A percentile compares a stretch with the other conserved stretches of the same genome.
phyloP scores from a whole-genome alignment of 1,284 basidiomycete species.

The Cerioporus squamosus region DNA sequence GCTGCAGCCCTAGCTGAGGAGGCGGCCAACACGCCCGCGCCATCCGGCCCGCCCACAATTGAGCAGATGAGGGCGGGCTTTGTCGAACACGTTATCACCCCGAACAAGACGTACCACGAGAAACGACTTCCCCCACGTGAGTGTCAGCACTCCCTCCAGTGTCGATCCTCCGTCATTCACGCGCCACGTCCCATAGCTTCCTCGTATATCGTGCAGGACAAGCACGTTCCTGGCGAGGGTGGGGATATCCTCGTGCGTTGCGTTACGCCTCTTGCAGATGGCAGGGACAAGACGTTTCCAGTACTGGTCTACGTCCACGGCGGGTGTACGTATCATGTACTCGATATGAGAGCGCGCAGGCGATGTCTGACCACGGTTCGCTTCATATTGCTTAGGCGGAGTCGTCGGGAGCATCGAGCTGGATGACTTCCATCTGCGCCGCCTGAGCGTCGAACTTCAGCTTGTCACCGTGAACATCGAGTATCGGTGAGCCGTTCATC shows the following conservation, averaged over 20 bases:
- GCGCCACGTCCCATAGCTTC: not conserved
- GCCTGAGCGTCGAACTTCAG: slow-evolving; percentile 23
- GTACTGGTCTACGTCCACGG: slow-evolving; percentile 15
- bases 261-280: not conserved
- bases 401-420: slow-evolving; percentile 15
- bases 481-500: slow-evolving; percentile 17
- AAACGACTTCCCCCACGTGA: not conserved
- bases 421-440: slow-evolving; percentile 24
- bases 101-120: not conserved
- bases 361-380: not conserved
- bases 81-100: not conserved
- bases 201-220: not conserved
- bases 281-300: slow-evolving; percentile 6
- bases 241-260: slow-evolving; percentile 4
- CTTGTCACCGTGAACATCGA: slow-evolving; percentile 27
- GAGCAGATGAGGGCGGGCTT: not conserved
- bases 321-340: not conserved
- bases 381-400: slow-evolving; percentile 12
- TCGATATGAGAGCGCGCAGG: too few species aligned
- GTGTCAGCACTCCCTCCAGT: not conserved
- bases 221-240: not conserved
- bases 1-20: not conserved
- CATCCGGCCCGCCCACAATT: not conserved
- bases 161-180: not conserved
- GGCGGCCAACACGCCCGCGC: not conserved